phyloP scores from a whole-genome alignment of 306 rosid genomes.

The Prunus salicina region DNA sequence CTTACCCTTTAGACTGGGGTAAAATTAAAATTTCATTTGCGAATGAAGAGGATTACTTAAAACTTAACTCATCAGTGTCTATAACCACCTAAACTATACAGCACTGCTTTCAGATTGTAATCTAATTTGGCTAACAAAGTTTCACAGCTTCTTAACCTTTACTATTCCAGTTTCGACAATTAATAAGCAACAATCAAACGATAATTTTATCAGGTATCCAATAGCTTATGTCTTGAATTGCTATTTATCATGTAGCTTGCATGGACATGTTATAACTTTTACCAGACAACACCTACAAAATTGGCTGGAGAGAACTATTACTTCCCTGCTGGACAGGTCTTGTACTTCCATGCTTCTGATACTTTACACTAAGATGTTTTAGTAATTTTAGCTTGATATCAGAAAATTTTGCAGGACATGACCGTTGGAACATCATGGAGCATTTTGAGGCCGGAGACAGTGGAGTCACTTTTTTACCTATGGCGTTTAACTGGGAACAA shows the following conservation, averaged over 20 bases:
- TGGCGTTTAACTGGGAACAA: slow-evolving; percentile 77
- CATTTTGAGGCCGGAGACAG: slow-evolving; percentile 74
- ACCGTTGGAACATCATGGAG: slow-evolving; percentile 68
- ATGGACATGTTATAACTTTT: slow-evolving; percentile 83
- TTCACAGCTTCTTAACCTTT: not conserved
- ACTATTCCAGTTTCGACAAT: not conserved
- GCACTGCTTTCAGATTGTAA: not conserved
- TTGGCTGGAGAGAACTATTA: slow-evolving; percentile 75
- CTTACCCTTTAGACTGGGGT: not conserved
- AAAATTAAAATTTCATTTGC: not conserved
- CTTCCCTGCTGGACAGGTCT: slow-evolving; percentile 57
- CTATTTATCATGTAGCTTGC: slow-evolving; percentile 48
- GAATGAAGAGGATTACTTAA: not conserved
- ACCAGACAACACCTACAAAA: slow-evolving; percentile 69
- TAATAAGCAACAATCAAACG: not conserved
- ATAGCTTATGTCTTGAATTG: not conserved
- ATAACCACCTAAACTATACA: not conserved
- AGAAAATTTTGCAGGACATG: slow-evolving; percentile 49
- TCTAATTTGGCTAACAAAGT: not conserved
- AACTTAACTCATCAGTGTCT: not conserved
- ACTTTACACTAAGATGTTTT: slow-evolving; percentile 4
- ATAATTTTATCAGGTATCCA: not conserved
- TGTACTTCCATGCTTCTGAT: slow-evolving; percentile 6
- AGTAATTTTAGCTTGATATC: slow-evolving; percentile 12
- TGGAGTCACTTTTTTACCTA: slow-evolving; percentile 72